Evolutionary conservation across 495 filamentous ascomycete species (phyloP), one percentile per base, ranked within the genome.

Genomic region (Neurospora tetraspora): DNA sequence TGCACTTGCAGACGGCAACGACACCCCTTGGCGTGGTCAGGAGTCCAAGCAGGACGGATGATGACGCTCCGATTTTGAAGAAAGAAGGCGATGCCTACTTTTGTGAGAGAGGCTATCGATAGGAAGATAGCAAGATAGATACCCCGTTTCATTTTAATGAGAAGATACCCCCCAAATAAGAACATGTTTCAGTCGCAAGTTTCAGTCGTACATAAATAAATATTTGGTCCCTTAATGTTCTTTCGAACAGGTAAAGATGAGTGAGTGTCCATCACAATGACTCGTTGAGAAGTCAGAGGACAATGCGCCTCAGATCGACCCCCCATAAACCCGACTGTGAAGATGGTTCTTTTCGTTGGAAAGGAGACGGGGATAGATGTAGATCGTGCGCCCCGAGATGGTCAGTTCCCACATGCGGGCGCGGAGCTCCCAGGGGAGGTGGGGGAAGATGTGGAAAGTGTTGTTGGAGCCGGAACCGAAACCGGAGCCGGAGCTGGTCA

Each of bases 381-480:
- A 6, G 38, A 39, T 9, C 69, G 83, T 75, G 69, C 83, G 80
- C 31, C 83, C 79, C 37, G 78, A 79, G 72, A 86, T 76, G 40
- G 81, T 72, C 69, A 75, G 77, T 73, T 78, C 74, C 83, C 83
- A 86, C 71, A 87, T 81, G 73, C 81, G 79, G 59, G 85, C 79
- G 31, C 85, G 84, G 61, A 86, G 80, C 75, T 87, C 84, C 34
- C 80, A 10, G 10, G 85, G 84, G 5, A 87, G 80, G 8, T 37
- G n/a, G 45, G 79, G n/a, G 76, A 87, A 87, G 40, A 45, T 70
- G 38, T 70, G 59, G 79, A 86, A 86, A 11, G 43, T 27, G 42
- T 70, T 53, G 8, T 73, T n/a, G 36, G 36, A 36, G 18, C 14
- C 14, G 71, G 71, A n/a, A n/a, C n/a, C n/a, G n/a, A n/a, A 31